phyloP scores from a whole-genome alignment of 192 early-diverging fungal genomes.

The Backusella psychrophila region DNA sequence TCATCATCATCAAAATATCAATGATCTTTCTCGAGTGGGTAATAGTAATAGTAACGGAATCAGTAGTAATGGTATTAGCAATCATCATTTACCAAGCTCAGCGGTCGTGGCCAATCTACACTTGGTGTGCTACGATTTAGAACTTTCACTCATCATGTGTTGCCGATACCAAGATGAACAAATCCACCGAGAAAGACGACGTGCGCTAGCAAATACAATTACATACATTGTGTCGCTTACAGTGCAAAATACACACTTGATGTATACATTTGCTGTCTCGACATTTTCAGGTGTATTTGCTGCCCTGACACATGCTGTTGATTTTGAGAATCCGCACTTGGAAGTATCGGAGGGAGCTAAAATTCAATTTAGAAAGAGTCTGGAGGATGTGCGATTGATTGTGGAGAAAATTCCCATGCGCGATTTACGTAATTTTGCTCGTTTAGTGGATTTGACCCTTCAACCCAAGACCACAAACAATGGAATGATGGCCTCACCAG shows the following conservation, averaged over 20 bases:
- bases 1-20: constrained; percentile 4
- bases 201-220: constrained; percentile 29
- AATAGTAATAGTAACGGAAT: not conserved
- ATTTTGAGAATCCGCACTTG: constrained; percentile 15
- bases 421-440: constrained; percentile 16
- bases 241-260: constrained; percentile 11
- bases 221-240: constrained; percentile 22
- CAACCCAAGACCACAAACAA: constrained; percentile 11
- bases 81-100: constrained; percentile 13
- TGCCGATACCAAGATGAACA: constrained; percentile 24
- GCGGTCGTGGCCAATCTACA: constrained; percentile 29
- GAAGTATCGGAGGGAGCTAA: constrained; percentile 20
- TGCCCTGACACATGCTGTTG: constrained; percentile 25
- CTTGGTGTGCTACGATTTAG: constrained; percentile 28
- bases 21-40: not conserved
- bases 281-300: constrained; percentile 25
- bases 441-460: constrained; percentile 14
- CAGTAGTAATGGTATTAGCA: not conserved
- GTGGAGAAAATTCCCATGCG: constrained; percentile 13
- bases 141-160: constrained; percentile 25
- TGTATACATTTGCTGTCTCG: constrained; percentile 16
- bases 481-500: not conserved
- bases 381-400: constrained; percentile 16
- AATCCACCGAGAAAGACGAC: constrained; percentile 14
- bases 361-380: constrained; percentile 15